Base-by-base conservation (phyloP, 768 basidiomycete genomes). In the Pleurotus tuber-regium region DNA sequence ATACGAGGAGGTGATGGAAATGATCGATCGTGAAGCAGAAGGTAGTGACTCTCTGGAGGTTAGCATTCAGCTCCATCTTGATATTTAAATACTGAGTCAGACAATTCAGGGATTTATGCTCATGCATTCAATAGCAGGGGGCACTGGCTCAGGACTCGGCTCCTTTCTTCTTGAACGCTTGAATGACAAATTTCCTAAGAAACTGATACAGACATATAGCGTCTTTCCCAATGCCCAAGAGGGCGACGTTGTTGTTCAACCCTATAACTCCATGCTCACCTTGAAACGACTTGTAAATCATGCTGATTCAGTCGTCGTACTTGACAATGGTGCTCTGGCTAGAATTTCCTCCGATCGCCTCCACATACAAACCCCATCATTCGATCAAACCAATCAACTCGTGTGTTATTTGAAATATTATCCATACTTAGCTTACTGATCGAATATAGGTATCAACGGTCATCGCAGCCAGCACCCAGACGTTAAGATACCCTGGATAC, bases 161-260 rank as follows among this genome's bases (percentile, higher is more conserved):
- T 99, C 97, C n/a, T 98, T 92, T 72, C 74, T 98, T 14, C 84
- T 99, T 49, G 97, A 98, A 71, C 84, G 97, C 23, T 73, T 98
- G 36, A 96, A 95, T 69, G 97, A 99, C 71, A 90, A 89, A 63
- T 99, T 98, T 65, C 97, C 97, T 0, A 99, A 99, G 75, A 99
- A 99, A 68, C 82, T 98, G 52, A 95, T 98, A 39, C 97, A 99
- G 64, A 99, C 97, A 4, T 98, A 99, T 68, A 98, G 95, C 38
- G 96, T 99, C 51, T 99, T 99, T 59, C 97, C 97, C 2, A 93
- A 96, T 59, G 83, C 87, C 9, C 83, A 89, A 57, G 94, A 96
- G 59, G 86, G 90, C 29, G 97, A 98, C 59, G 95, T 99, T 51
- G 95, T 99, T 47, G 97, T 99, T 4, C 97, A 98, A 63, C 97